Evolutionary conservation across 768 basidiomycete species (phyloP).

Genomic region (Russula abietina): DNA sequence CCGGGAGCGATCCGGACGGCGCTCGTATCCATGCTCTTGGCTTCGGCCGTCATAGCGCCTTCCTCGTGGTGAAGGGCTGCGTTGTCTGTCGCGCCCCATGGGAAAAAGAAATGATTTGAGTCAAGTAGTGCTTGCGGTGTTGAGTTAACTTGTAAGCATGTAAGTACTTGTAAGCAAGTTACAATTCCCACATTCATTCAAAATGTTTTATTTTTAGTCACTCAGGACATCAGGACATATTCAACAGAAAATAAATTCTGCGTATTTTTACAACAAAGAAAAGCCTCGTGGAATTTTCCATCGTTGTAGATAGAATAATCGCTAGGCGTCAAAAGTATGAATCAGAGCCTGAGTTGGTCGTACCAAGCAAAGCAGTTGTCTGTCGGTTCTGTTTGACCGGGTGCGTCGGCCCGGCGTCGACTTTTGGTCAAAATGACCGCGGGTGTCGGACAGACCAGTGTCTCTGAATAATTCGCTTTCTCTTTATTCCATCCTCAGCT

Average conservation of each 20-base stretch:
- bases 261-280: too few species aligned
- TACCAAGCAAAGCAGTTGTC: too few species aligned
- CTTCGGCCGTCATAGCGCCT: not conserved
- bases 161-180: too few species aligned
- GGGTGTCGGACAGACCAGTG: not conserved
- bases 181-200: not conserved
- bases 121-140: not conserved
- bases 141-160: not conserved
- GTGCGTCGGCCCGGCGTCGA: not conserved
- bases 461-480: not conserved
- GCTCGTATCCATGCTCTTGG: conserved; percentile 7
- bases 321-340: too few species aligned
- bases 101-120: not conserved
- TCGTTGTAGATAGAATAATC: not conserved
- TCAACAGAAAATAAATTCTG: too few species aligned
- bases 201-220: too few species aligned
- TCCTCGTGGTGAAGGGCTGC: conserved; percentile 17
- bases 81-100: conserved; percentile 14
- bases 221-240: too few species aligned
- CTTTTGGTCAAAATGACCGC: not conserved
- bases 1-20: not conserved
- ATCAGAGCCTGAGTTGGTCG: too few species aligned
- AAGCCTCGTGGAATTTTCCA: not conserved
- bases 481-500: not conserved
- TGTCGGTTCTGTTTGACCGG: too few species aligned